Evolutionary conservation across 208 protist genomes (phyloP).

Genomic region (Trypanosoma congolense): DNA sequence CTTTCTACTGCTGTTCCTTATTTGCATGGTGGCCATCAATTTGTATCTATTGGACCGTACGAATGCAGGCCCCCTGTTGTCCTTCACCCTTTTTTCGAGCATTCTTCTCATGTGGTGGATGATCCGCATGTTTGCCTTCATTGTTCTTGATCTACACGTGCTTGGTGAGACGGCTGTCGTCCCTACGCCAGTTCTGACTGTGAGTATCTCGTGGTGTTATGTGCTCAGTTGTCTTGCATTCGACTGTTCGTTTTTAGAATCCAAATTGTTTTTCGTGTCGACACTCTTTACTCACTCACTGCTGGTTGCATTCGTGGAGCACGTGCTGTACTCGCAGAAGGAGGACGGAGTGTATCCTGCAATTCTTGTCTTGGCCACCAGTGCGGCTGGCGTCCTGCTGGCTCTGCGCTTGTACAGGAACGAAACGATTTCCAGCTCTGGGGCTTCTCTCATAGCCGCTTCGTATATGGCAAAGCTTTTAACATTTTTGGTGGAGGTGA

Average conservation of each 20-base stretch:
- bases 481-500: constrained; percentile 76
- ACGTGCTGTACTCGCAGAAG: constrained; percentile 83
- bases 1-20: constrained; percentile 46
- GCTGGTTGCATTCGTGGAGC: constrained; percentile 74
- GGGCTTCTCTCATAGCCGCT: constrained; percentile 50
- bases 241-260: constrained; percentile 54
- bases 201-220: constrained; percentile 75
- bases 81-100: constrained; percentile 73
- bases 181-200: constrained; percentile 49
- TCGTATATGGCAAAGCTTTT: constrained; percentile 75
- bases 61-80: constrained; percentile 57
- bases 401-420: constrained; percentile 57
- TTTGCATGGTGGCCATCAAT: constrained; percentile 62
- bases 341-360: constrained; percentile 74
- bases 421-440: constrained; percentile 35
- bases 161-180: constrained; percentile 65
- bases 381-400: constrained; percentile 49
- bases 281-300: constrained; percentile 64
- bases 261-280: constrained; percentile 39
- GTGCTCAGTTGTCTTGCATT: constrained; percentile 79
- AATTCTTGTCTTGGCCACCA: constrained; percentile 64
- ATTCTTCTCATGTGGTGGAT: constrained; percentile 86
- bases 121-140: constrained; percentile 83
- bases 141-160: constrained; percentile 77
- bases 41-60: constrained; percentile 75